Percentiles rank a stretch among this genome's conserved stretches.
Evolutionary conservation across 2,329 filamentous ascomycete genomes (phyloP).

Genomic region (Colletotrichum costaricense): DNA sequence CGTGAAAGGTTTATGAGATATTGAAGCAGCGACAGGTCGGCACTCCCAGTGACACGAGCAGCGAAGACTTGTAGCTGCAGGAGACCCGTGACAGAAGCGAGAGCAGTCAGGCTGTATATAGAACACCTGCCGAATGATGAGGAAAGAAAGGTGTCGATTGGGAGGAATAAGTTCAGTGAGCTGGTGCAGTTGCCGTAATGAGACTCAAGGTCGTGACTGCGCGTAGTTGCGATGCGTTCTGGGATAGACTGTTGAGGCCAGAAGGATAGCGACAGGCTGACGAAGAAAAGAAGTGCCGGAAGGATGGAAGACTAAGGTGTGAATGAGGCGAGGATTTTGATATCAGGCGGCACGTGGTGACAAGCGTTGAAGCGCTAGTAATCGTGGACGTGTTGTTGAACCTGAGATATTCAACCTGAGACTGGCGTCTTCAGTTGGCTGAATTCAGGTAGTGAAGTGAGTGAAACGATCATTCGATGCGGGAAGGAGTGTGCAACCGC

Average conservation of each 20-base stretch:
- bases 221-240: neutral
- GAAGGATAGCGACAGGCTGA: neutral
- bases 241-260: neutral
- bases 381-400: neutral
- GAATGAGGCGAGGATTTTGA: neutral
- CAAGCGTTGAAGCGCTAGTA: neutral
- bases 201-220: neutral
- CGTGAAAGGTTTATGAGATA: neutral
- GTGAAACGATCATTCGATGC: neutral
- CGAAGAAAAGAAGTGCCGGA: neutral
- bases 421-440: neutral
- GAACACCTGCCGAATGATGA: neutral
- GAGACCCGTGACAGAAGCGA: neutral
- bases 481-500: neutral
- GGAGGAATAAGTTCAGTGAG: neutral
- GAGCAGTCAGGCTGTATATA: neutral
- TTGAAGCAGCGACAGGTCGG: neutral
- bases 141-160: neutral
- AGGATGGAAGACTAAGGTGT: neutral
- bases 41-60: neutral
- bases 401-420: neutral
- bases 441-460: no score
- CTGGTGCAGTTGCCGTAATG: neutral
- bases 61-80: neutral
- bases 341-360: no score